Conservation (phyloP, 2,329 filamentous ascomycete species). For the Trichoderma oligosporum region DNA sequence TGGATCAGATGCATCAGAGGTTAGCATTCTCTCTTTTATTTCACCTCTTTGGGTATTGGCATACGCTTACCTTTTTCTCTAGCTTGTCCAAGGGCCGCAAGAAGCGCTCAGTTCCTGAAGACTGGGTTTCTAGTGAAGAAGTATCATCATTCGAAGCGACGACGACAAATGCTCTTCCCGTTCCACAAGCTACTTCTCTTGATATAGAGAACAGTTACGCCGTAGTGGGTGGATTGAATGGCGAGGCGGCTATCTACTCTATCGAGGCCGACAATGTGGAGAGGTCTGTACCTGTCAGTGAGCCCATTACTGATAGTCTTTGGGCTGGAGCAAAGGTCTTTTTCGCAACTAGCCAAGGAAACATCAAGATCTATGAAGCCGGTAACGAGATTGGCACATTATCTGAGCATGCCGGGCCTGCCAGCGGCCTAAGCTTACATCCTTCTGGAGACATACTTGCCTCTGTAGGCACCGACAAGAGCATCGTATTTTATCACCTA, state of each 20-base stretch:
- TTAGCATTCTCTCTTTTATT: constrained; percentile 34
- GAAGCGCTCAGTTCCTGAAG: constrained; percentile 80
- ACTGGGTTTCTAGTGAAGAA: constrained; percentile 74
- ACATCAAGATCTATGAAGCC: constrained; percentile 74
- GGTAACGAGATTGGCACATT: constrained; percentile 67
- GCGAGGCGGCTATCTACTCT: constrained; percentile 72
- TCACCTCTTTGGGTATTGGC: constrained; percentile 6
- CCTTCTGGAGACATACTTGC: constrained; percentile 79
- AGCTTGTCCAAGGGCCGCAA: constrained; percentile 85
- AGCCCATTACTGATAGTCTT: constrained; percentile 61
- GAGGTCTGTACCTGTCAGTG: constrained; percentile 61
- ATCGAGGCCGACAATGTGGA: constrained; percentile 64
- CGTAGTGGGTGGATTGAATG: constrained; percentile 70
- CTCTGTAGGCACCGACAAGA: constrained; percentile 88
- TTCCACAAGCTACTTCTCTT: constrained; percentile 49
- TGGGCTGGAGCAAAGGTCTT: constrained; percentile 68
- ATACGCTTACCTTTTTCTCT: constrained; percentile 13
- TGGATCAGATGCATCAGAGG: constrained; percentile 78
- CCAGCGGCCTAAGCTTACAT: constrained; percentile 74
- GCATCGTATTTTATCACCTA: constrained; percentile 85
- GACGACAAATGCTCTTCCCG: constrained; percentile 44
- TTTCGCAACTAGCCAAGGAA: constrained; percentile 70
- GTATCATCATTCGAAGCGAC: constrained; percentile 51
- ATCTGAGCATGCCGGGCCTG: constrained; percentile 77
- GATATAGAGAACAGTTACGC: constrained; percentile 58